Conservation (phyloP, 1,284 basidiomycete genomes). For the Apiotrichum mycotoxinovorans region DNA sequence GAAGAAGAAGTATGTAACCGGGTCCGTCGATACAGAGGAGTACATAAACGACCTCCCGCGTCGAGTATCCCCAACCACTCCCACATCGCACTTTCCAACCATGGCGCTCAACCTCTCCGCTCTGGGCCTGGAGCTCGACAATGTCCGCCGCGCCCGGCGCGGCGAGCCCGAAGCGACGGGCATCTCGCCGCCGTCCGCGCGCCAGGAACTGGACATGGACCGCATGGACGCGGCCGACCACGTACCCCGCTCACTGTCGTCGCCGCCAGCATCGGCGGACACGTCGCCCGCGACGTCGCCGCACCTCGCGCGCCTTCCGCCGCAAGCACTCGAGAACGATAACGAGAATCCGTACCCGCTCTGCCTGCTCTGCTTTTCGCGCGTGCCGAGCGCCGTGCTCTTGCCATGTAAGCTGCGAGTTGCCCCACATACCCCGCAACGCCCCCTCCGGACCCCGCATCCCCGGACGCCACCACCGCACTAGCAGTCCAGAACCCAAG, state of each 20-base stretch:
- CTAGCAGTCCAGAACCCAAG: no score
- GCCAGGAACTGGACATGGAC: background rate
- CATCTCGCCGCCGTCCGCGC: slow-evolving; percentile 2
- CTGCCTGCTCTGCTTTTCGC: slow-evolving; percentile 34
- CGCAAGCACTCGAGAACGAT: no score
- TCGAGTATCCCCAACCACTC: no score
- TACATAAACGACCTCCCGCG: no score
- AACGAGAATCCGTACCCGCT: slow-evolving; percentile 27
- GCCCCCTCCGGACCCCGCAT: background rate
- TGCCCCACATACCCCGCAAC: background rate
- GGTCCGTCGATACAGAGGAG: no score
- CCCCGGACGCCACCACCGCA: background rate
- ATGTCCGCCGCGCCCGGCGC: slow-evolving; percentile 14
- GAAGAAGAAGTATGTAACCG: no score
- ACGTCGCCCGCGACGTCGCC: background rate
- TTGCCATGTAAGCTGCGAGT: slow-evolving; percentile 32
- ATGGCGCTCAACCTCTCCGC: slow-evolving; percentile 19
- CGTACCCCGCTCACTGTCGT: background rate
- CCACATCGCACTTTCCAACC: background rate
- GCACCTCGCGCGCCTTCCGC: background rate
- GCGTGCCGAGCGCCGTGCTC: slow-evolving; percentile 36
- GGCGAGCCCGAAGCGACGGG: background rate
- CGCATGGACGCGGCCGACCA: background rate
- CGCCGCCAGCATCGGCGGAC: background rate
- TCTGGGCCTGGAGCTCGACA: slow-evolving; percentile 19